Percentiles rank a stretch among this genome's conserved stretches.
Evolutionary conservation across 1,284 basidiomycete species (phyloP).

Genomic region (Apiotrichum gamsii): DNA sequence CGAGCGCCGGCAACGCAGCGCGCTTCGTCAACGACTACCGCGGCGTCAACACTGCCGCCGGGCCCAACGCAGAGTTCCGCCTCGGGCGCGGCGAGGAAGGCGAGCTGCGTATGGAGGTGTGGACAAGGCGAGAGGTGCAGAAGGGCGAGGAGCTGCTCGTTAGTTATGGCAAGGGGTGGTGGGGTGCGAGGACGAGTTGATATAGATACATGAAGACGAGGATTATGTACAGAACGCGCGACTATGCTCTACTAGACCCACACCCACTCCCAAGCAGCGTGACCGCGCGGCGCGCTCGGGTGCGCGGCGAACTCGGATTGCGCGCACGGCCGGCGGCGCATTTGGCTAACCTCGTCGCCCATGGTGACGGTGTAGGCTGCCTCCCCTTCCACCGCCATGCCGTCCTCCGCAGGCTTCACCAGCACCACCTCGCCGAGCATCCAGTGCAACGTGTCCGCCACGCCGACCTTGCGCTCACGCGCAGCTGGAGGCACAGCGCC

Average conservation of each 20-base stretch:
- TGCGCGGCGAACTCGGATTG: slow-evolving; percentile 7
- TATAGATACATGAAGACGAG: background rate
- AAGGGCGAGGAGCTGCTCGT: slow-evolving; percentile 83
- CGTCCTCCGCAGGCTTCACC: background rate
- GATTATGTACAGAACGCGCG: background rate
- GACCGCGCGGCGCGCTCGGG: background rate
- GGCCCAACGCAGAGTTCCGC: slow-evolving; percentile 66
- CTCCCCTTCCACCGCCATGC: background rate
- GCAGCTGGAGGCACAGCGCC: slow-evolving; percentile 12
- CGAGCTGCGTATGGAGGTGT: slow-evolving; percentile 69
- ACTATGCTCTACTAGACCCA: background rate
- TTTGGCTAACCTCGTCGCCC: background rate
- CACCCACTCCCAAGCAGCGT: slow-evolving; percentile 4
- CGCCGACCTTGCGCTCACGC: slow-evolving; percentile 19
- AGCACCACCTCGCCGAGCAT: slow-evolving; percentile 18
- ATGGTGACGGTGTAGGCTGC: background rate
- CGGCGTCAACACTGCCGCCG: slow-evolving; percentile 55
- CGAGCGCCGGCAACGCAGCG: slow-evolving; percentile 69
- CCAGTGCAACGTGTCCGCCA: slow-evolving; percentile 26
- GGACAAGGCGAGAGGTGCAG: slow-evolving; percentile 44
- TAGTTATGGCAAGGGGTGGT: slow-evolving; percentile 90
- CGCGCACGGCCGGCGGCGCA: slow-evolving; percentile 1
- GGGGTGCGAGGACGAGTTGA: slow-evolving; percentile 51
- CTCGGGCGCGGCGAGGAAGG: slow-evolving; percentile 57
- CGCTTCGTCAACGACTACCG: slow-evolving; percentile 84